Evolutionary conservation across 495 filamentous ascomycete genomes (phyloP), one percentile per base, ranked within the genome.

Genomic region (Podospora fimiseda): DNA sequence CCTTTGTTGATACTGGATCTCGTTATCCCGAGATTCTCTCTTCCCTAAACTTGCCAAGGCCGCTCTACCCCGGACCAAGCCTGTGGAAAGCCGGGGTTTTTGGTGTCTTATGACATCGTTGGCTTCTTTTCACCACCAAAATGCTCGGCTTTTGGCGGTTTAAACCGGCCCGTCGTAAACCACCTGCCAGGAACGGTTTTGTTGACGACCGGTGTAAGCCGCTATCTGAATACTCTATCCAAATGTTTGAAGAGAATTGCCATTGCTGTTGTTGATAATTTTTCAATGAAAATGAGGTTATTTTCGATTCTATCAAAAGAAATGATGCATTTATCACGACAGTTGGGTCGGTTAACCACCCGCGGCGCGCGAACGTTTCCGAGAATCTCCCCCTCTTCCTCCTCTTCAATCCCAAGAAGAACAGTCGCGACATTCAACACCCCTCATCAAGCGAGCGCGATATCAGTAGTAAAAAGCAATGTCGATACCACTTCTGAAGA

Each of bases 401-500:
- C 53, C 13, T 18, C 46, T 9, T 9, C 19, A 19, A 39, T 44
- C 6, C 42, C 62, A 14, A 50, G 62, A 43, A 70, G 77, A 49
- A 57, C 62, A 14, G 61, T 75, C 51, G 81, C 85, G 36, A 86
- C 75, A 47, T 86, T 87, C 62, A 81, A 80, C 2, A 73, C 83
- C 39, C 77, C 78, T 9, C 79, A 86, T 67, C 85, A 90, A 71
- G 83, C 85, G 41, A 70, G 70, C 20, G 83, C 88, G 18, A 82
- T 96, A 49, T 96, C 92, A 2, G 72, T 86, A 27, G 70, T 98
- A 40, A 85, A 81, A 51, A 87, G 83, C 15, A 74, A 78, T 40
- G 78, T 96, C 38, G 93, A 97, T 65, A 78, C 85, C 0, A 79
- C 80, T 5, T 89, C 88, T 5, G 66, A 80, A 16, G 87, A 90